Conservation (phyloP, 768 basidiomycete species). For the Cantharellus anzutake region DNA sequence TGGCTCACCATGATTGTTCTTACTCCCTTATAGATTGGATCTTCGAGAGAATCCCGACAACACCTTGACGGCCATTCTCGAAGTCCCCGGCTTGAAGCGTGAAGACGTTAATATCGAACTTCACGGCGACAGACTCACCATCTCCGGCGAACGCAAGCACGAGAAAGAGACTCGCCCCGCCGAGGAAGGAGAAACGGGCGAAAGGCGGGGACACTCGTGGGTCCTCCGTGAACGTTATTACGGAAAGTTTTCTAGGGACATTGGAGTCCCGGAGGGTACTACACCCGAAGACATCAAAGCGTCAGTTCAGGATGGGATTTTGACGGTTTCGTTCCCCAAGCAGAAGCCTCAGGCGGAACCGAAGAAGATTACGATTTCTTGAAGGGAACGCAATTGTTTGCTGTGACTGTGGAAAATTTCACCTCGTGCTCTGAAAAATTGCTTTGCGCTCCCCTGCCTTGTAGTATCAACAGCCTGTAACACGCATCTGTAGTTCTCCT, state of each 20-base stretch:
- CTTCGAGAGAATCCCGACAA: slow-evolving; percentile 25
- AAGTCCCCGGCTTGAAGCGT: slow-evolving; percentile 34
- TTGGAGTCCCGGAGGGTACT: not conserved
- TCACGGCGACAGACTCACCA: slow-evolving; percentile 26
- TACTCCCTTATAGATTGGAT: slow-evolving; percentile 19
- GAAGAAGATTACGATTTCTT: not conserved
- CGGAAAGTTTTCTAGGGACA: not conserved
- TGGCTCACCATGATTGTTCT: not conserved
- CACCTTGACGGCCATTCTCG: slow-evolving; percentile 35
- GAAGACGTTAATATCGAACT: slow-evolving; percentile 30
- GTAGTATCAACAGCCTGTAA: too few relatives aligned
- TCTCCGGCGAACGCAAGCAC: slow-evolving; percentile 24
- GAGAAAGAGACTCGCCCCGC: slow-evolving; percentile 14
- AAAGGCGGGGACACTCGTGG: slow-evolving; percentile 8
- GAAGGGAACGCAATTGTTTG: not conserved
- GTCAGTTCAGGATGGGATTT: not conserved
- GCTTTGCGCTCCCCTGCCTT: too few relatives aligned
- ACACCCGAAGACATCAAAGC: not conserved
- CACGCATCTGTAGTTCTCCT: too few relatives aligned
- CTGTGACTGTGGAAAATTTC: too few relatives aligned
- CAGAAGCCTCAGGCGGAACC: not conserved
- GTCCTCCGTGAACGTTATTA: not conserved
- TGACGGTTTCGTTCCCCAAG: not conserved
- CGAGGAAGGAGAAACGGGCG: not conserved
- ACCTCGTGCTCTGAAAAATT: too few relatives aligned